phyloP scores from a whole-genome alignment of 2,329 filamentous ascomycete species.

The Fusarium lateritium region DNA sequence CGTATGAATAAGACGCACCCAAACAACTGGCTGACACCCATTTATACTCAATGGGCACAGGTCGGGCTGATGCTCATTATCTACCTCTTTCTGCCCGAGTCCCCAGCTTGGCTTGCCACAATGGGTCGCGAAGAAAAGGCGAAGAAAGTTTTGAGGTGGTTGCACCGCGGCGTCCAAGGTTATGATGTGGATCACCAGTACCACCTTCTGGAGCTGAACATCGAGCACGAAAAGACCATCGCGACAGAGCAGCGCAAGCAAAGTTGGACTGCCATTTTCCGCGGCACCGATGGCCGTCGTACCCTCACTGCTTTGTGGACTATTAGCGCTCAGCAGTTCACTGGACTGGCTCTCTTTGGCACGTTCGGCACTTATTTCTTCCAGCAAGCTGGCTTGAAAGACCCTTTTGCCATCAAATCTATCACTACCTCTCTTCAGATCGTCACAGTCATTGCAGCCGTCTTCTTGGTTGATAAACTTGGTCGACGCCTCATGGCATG shows the following conservation, averaged over 20 bases:
- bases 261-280: conserved; percentile 52
- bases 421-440: conserved; percentile 36
- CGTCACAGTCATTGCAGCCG: conserved; percentile 37
- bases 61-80: conserved; percentile 58
- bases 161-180: conserved; percentile 45
- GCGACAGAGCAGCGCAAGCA: conserved; percentile 44
- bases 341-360: conserved; percentile 31
- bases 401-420: conserved; percentile 40
- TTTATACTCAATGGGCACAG: conserved; percentile 63
- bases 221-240: conserved; percentile 44
- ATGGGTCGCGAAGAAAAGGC: conserved; percentile 19
- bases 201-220: too few relatives aligned
- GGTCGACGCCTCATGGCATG: conserved; percentile 32
- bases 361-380: conserved; percentile 68
- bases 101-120: conserved; percentile 58
- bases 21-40: conserved; percentile 55
- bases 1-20: conserved; percentile 51
- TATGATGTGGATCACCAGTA: too few relatives aligned
- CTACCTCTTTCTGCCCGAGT: conserved; percentile 57
- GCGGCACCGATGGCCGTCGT: conserved; percentile 49
- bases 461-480: conserved; percentile 30
- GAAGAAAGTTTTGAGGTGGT: conserved; percentile 21
- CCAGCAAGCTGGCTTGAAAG: conserved; percentile 51
- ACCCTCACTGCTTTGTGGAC: conserved; percentile 52
- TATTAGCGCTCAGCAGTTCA: conserved; percentile 40